Evolutionary conservation across 2,329 filamentous ascomycete genomes (phyloP).

Genomic region (Penicillium sclerotigenum): DNA sequence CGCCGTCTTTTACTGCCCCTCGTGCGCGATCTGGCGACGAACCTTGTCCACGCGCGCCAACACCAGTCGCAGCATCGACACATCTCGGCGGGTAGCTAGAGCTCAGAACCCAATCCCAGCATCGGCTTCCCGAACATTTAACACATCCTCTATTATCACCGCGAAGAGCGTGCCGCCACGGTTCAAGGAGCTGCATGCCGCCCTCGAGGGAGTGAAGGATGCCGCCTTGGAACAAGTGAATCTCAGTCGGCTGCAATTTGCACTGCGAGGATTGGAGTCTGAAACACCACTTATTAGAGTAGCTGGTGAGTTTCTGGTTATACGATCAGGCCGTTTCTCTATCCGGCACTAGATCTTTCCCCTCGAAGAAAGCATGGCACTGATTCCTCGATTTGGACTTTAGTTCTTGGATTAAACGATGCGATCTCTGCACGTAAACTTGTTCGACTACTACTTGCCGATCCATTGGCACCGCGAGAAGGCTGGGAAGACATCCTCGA

Average conservation of each 20-base stretch:
- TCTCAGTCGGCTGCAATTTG: slow-evolving; percentile 58
- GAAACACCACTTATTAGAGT: slow-evolving; percentile 54
- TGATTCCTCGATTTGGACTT: neutral
- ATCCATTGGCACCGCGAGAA: slow-evolving; percentile 62
- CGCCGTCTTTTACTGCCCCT: slow-evolving; percentile 40
- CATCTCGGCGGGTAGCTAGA: slow-evolving; percentile 12
- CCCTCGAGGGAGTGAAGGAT: slow-evolving; percentile 51
- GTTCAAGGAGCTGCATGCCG: slow-evolving; percentile 53
- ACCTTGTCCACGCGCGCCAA: slow-evolving; percentile 29
- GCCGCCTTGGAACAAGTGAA: slow-evolving; percentile 56
- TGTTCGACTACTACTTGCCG: slow-evolving; percentile 66
- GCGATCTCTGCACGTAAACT: slow-evolving; percentile 55
- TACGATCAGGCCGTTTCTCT: neutral
- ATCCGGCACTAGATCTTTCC: neutral
- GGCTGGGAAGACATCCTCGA: slow-evolving; percentile 66
- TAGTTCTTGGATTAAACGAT: slow-evolving; percentile 52
- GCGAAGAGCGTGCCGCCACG: slow-evolving; percentile 52
- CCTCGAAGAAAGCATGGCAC: neutral
- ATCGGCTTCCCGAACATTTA: slow-evolving; percentile 35
- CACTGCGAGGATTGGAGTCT: slow-evolving; percentile 55
- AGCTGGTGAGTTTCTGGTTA: slow-evolving; percentile 44
- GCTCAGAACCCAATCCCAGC: slow-evolving; percentile 4
- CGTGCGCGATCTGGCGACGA: slow-evolving; percentile 40
- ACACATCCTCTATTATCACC: slow-evolving; percentile 54
- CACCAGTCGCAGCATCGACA: slow-evolving; percentile 10